phyloP scores from a whole-genome alignment of 2,329 filamentous ascomycete species.

The Pyrenochaeta sp. region DNA sequence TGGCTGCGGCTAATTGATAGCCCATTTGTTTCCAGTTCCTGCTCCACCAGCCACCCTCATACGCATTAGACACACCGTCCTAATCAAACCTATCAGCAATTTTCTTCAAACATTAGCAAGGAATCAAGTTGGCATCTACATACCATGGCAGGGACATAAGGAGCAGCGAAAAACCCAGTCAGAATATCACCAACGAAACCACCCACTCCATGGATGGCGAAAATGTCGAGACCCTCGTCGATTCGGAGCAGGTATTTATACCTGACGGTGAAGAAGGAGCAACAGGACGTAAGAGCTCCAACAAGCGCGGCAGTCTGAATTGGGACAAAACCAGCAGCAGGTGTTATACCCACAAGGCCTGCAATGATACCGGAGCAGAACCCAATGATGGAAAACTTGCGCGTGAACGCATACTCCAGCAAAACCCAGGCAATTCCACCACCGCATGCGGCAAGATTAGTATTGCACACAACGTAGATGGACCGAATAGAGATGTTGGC shows the following conservation, averaged over 20 bases:
- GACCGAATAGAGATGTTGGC: conserved; percentile 61
- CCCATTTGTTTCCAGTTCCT: conserved; percentile 64
- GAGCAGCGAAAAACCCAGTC: conserved; percentile 65
- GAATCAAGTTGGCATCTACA: too few species aligned
- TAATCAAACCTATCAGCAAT: too few species aligned
- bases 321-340: conserved; percentile 63
- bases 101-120: too few species aligned
- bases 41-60: conserved; percentile 60
- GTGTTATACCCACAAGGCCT: conserved; percentile 66
- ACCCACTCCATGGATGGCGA: conserved; percentile 67
- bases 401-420: conserved; percentile 59
- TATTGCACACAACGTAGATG: conserved; percentile 65
- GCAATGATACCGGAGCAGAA: conserved; percentile 64
- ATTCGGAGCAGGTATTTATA: conserved; percentile 61
- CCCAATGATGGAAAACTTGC: conserved; percentile 60
- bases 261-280: conserved; percentile 56
- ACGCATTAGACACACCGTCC: conserved; percentile 59
- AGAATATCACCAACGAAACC: conserved; percentile 65
- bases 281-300: conserved; percentile 59
- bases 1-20: conserved; percentile 65
- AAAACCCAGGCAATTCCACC: conserved; percentile 63
- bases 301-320: conserved; percentile 61
- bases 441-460: conserved; percentile 64
- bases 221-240: conserved; percentile 67
- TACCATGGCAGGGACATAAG: conserved; percentile 58